These are phyloP conservation scores for Botrytis tulipae DNA, from an alignment of 2,329 filamentous ascomycete genomes.

Conservation along the genomic window DNA sequence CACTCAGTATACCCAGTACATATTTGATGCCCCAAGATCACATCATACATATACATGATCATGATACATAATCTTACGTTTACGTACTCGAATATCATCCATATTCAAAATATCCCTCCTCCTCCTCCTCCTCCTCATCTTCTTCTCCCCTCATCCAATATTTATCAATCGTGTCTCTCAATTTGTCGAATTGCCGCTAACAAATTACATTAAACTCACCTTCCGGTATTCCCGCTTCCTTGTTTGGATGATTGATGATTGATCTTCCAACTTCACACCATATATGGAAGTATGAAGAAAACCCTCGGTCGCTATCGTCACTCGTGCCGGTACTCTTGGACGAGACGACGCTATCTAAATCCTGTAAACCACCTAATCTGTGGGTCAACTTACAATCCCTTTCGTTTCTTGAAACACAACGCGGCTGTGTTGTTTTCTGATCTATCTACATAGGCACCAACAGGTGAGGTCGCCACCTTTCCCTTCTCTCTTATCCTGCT, in stretches of 20 bases:
- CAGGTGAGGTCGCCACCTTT: neutral
- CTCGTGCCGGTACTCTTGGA: neutral
- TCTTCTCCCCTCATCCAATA: neutral
- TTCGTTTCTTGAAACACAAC: slow-evolving; percentile 1
- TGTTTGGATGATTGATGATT: neutral
- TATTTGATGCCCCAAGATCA: neutral
- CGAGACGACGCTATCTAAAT: neutral
- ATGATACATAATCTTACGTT: neutral
- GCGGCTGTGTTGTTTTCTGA: neutral
- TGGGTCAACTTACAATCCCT: neutral
- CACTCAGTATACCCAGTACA: too few species aligned
- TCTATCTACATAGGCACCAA: neutral
- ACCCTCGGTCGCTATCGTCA: neutral
- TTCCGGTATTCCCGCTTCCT: neutral
- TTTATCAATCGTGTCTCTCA: neutral
- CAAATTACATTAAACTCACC: neutral
- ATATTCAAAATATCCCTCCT: neutral
- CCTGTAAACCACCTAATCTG: neutral
- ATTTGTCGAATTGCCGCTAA: neutral
- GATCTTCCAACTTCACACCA: neutral
- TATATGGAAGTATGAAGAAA: neutral
- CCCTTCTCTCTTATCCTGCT: neutral
- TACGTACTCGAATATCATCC: neutral
- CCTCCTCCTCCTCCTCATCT: neutral
- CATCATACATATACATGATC: neutral